Conservation (phyloP, 2,329 filamentous ascomycete genomes). For the Scytalidium lignicola region DNA sequence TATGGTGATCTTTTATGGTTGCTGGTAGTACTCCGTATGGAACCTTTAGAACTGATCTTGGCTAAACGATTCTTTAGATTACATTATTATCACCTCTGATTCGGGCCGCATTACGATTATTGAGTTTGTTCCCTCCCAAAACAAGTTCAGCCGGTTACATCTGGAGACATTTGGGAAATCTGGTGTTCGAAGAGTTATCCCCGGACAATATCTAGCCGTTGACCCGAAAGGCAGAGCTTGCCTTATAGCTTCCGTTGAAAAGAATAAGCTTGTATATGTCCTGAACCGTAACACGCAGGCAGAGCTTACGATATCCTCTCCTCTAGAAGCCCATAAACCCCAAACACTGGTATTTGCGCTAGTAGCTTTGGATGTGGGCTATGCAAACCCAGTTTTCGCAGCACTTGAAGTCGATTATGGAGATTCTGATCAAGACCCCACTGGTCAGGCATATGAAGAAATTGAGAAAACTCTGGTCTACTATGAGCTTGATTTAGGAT, state of each 20-base stretch:
- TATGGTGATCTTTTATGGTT: slow-evolving; percentile 10
- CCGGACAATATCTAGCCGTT: slow-evolving; percentile 91
- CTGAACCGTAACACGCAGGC: slow-evolving; percentile 93
- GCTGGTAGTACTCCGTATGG: slow-evolving; percentile 8
- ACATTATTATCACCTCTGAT: slow-evolving; percentile 91
- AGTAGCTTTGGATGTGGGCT: slow-evolving; percentile 87
- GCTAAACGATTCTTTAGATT: slow-evolving; percentile 57
- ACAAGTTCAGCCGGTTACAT: slow-evolving; percentile 83
- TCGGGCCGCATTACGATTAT: slow-evolving; percentile 92
- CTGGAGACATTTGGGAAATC: slow-evolving; percentile 98
- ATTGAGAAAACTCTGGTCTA: slow-evolving; percentile 90
- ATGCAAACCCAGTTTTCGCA: slow-evolving; percentile 95
- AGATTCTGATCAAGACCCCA: slow-evolving; percentile 85
- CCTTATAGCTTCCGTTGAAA: slow-evolving; percentile 89
- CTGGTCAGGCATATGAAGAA: slow-evolving; percentile 74
- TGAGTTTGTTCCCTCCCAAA: slow-evolving; percentile 82
- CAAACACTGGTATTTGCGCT: slow-evolving; percentile 86
- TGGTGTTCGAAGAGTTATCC: slow-evolving; percentile 85
- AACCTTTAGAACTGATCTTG: slow-evolving; percentile 6
- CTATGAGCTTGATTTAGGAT: slow-evolving; percentile 91
- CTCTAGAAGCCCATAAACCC: slow-evolving; percentile 90
- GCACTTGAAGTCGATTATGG: slow-evolving; percentile 91
- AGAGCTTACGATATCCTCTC: slow-evolving; percentile 93
- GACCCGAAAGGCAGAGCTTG: slow-evolving; percentile 96
- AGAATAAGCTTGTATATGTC: slow-evolving; percentile 99